Evolutionary conservation across 176 grass and related monocot species (phyloP), one percentile per base, ranked within the genome.

Genomic region (Oryza coarctata): DNA sequence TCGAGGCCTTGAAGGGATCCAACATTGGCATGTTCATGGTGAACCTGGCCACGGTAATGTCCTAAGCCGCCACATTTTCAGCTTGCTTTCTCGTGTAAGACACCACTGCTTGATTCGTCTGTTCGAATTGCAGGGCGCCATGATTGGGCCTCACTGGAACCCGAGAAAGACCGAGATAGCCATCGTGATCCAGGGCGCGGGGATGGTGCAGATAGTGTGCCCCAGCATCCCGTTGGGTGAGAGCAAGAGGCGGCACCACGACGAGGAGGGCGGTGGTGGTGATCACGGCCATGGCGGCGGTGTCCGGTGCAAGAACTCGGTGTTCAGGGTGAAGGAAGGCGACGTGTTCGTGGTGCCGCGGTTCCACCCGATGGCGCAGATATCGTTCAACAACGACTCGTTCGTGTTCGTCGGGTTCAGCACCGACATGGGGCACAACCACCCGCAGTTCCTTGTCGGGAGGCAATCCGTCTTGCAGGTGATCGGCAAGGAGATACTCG

Each of bases 121-220:
- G 1, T 30, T 57, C 25, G 3, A 8, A 55, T 74, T 73, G 63
- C 70, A 98, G 96, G 91, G 90, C 2, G 86, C 93, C 15, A 98
- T 98, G 96, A 91, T 95, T 87, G 89, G 84, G 27, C 96, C 91
- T 64, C 96, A 99, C 57, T 99, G 96, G 96, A 99, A 99, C 71
- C 96, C 96, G 14, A 95, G 39, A 77, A 93, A 93, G 7, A 90
- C 80, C 6, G 91, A 99, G 96, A 90, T 99, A 40, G 86, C 90
- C 28, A 74, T 95, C 33, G 93, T 93, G 5, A 88, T 73, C 1
- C 40, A 77, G 2, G 96, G 96, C 12, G 83, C 63, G 13, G 93
- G 96, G 10, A 83, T 98, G 32, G 89, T 98, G 71, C 93, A 93
- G 80, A 74, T 88, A 33, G 81, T 98, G 4, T 95, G 93, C 73